Base-by-base conservation (phyloP, 495 filamentous ascomycete species). In the Parathielavia hyrcaniae region DNA sequence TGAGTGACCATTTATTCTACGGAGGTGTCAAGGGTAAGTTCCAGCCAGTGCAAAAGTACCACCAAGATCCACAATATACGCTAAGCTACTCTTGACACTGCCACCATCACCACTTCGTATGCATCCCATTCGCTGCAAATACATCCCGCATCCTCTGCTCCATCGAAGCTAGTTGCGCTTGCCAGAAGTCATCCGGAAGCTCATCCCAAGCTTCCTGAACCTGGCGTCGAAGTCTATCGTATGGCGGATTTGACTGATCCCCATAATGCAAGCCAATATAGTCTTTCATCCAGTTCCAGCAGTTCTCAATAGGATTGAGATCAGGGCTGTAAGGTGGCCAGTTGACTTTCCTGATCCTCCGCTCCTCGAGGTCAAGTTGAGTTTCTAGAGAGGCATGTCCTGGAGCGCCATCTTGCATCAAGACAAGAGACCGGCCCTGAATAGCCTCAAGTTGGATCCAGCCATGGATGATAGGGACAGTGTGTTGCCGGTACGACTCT, bases 231-330 rank as follows among this genome's bases (percentile, higher is more conserved):
- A 67, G 46, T 14, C 47, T 12, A 51, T 65, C 50, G 32, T 66
- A 64, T 0, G 19, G 0, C 6, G 53, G 58, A n/a, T 55, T 62
- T 19, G 62, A n/a, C 56, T 44, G 54, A n/a, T n/a, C n/a, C n/a
- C n/a, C n/a, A n/a, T n/a, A n/a, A n/a, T n/a, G 51, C 26, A 61
- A n/a, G n/a, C 48, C 36, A 67, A 61, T n/a, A 13, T 43, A 64
- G 36, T 67, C 61, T 49, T 69, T 71, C 54, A 71, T 69, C 59
- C 50, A 57, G 53, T 71, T 63, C 65, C 58, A 69, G 19, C 55
- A 53, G 40, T n/a, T 55, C 50, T 71, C 60, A n/a, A 68, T 71
- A 12, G 61, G 63, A 32, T 66, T 69, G 9, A 69, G 36, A 35
- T 71, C 62, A 14, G 60, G 67, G 14, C 58, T 64, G 45, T 48